Conservation (phyloP, 1,284 basidiomycete species). For the Ustilago shanxiensis region DNA sequence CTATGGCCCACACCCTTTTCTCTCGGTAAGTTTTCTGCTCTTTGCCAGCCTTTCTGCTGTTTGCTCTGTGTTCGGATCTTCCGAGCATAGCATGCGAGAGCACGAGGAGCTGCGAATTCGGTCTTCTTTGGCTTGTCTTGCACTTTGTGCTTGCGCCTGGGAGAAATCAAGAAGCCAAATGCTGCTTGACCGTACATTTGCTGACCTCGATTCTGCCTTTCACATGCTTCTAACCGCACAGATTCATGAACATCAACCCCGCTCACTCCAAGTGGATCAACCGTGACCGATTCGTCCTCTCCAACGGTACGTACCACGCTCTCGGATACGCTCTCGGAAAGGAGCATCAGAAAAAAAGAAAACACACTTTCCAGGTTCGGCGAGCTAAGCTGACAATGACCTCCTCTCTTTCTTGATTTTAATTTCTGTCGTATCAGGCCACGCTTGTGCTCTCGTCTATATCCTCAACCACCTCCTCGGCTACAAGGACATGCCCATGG, state of each 20-base stretch:
- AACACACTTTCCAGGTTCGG: neutral
- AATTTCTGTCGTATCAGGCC: slow-evolving; percentile 66
- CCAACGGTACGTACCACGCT: slow-evolving; percentile 49
- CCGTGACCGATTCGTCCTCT: slow-evolving; percentile 78
- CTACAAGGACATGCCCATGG: slow-evolving; percentile 80
- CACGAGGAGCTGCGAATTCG: neutral
- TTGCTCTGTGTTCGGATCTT: neutral
- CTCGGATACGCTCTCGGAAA: neutral
- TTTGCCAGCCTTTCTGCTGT: neutral
- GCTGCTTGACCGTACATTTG: too few relatives aligned
- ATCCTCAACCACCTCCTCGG: slow-evolving; percentile 84
- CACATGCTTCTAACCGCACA: slow-evolving; percentile 61
- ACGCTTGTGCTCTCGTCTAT: slow-evolving; percentile 76
- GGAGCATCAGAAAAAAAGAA: neutral
- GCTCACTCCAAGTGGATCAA: slow-evolving; percentile 84
- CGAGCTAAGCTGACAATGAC: neutral
- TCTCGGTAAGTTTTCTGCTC: slow-evolving; percentile 74
- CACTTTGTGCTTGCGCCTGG: too few relatives aligned
- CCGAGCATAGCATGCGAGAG: neutral
- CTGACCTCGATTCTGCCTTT: neutral
- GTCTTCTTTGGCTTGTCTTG: neutral
- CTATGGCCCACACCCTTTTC: slow-evolving; percentile 87
- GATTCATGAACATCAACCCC: slow-evolving; percentile 87
- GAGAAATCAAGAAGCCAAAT: too few relatives aligned
- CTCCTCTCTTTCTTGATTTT: neutral